phyloP scores from a whole-genome alignment of 73 alveolate species.

The Paramecium biaurelia region DNA sequence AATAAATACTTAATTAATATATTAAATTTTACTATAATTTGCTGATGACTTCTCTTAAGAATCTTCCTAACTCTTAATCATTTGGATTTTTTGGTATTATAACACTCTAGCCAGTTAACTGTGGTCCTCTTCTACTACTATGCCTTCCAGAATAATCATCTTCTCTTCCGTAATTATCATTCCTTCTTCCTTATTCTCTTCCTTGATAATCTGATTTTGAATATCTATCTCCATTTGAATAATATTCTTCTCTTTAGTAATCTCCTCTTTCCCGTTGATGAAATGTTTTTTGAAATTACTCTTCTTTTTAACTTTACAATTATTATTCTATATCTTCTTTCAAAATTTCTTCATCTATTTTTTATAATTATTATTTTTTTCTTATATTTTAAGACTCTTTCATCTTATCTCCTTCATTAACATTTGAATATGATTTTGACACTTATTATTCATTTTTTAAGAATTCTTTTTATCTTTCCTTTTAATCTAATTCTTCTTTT shows the following conservation, averaged over 20 bases:
- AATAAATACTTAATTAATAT: neutral
- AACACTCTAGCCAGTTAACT: neutral
- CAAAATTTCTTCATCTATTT: neutral
- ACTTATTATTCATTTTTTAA: neutral
- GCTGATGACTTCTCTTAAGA: slow-evolving; percentile 17
- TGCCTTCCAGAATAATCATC: neutral
- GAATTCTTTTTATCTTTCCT: neutral
- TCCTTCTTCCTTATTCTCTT: neutral
- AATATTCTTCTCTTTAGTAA: neutral
- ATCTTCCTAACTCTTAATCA: slow-evolving; percentile 5
- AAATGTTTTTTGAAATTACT: neutral
- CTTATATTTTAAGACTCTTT: neutral
- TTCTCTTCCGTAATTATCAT: neutral
- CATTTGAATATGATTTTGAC: neutral
- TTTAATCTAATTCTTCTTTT: neutral
- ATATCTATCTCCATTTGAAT: neutral
- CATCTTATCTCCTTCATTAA: neutral
- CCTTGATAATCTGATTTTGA: neutral
- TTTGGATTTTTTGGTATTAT: slow-evolving; percentile 14
- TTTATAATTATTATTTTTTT: neutral
- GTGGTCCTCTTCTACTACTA: neutral
- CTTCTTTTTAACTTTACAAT: neutral
- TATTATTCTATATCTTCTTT: neutral
- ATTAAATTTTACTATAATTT: neutral
- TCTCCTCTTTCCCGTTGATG: neutral